These are phyloP conservation scores for Leucosporidium yakuticum DNA, from an alignment of 768 basidiomycete genomes.

Conservation along the genomic window DNA sequence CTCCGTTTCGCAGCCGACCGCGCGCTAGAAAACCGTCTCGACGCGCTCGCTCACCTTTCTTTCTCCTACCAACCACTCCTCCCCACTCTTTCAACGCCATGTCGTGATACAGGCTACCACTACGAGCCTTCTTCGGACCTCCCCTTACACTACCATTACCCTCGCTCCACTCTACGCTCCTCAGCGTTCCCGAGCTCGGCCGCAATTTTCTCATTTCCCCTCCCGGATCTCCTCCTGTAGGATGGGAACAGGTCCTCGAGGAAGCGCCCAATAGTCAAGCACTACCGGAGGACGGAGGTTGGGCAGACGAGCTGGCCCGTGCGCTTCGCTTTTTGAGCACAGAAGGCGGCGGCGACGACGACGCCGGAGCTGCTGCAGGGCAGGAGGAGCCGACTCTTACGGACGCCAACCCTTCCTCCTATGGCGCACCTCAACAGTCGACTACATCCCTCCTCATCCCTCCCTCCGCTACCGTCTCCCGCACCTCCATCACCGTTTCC, in stretches of 20 bases:
- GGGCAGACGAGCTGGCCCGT: slow-evolving; percentile 73
- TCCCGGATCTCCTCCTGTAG: slow-evolving; percentile 92
- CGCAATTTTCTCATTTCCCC: slow-evolving; percentile 98
- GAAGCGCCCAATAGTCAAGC: slow-evolving; percentile 79
- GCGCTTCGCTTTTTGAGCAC: slow-evolving; percentile 67
- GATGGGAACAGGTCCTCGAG: slow-evolving; percentile 87
- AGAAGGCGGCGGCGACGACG: slow-evolving; percentile 22
- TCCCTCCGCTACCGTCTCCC: slow-evolving; percentile 13
- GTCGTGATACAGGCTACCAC: slow-evolving; percentile 41
- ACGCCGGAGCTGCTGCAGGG: slow-evolving; percentile 19
- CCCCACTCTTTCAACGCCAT: slow-evolving; percentile 9
- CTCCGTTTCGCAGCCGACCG: neutral
- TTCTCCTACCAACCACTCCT: slow-evolving; percentile 22
- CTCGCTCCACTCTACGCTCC: slow-evolving; percentile 45
- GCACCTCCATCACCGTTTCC: slow-evolving; percentile 37
- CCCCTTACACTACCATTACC: slow-evolving; percentile 42
- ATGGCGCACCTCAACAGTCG: slow-evolving; percentile 34
- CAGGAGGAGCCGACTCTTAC: slow-evolving; percentile 29
- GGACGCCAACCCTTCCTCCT: slow-evolving; percentile 36
- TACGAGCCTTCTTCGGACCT: slow-evolving; percentile 56
- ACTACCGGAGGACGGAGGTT: slow-evolving; percentile 44
- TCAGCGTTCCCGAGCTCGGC: slow-evolving; percentile 70
- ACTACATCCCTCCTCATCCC: slow-evolving; percentile 31
- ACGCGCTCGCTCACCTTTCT: slow-evolving; percentile 16
- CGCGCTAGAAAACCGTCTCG: neutral